Conservation (phyloP, 805 yeast species). For the Wickerhamiella azyma region DNA sequence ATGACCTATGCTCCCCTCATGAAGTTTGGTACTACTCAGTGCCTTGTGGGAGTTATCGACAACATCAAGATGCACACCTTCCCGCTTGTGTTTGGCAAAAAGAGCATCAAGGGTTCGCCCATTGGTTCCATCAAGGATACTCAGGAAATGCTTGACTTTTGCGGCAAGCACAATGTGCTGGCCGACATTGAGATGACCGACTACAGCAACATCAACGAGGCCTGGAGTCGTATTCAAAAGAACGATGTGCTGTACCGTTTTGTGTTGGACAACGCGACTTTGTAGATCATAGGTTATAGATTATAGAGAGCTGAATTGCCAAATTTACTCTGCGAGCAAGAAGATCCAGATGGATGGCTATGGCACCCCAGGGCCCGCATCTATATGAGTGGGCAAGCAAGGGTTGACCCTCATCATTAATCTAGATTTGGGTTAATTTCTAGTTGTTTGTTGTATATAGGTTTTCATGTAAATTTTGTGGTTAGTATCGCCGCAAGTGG, state of each 20-base stretch:
- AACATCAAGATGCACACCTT: conserved; percentile 34
- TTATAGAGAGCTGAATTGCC: no score
- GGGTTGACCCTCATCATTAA: no score
- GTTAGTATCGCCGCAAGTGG: no score
- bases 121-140: conserved; percentile 55
- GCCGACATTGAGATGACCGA: conserved; percentile 54
- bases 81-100: conserved; percentile 33
- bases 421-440: no score
- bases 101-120: conserved; percentile 31
- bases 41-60: conserved; percentile 54
- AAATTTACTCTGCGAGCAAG: no score
- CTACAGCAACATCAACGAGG: conserved; percentile 23
- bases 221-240: conserved; percentile 11
- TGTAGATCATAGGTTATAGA: background rate
- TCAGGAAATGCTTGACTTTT: conserved; percentile 48
- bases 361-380: no score
- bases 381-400: no score
- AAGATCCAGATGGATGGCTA: no score
- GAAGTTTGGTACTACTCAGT: conserved; percentile 44
- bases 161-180: conserved; percentile 41
- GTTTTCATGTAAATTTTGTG: no score
- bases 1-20: conserved; percentile 36
- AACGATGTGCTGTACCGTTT: conserved; percentile 15
- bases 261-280: conserved; percentile 11
- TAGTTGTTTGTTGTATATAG: no score